Evolutionary conservation across 2,329 filamentous ascomycete genomes (phyloP), one percentile per base, ranked within the genome.

Genomic region (Bipolaris bicolor): DNA sequence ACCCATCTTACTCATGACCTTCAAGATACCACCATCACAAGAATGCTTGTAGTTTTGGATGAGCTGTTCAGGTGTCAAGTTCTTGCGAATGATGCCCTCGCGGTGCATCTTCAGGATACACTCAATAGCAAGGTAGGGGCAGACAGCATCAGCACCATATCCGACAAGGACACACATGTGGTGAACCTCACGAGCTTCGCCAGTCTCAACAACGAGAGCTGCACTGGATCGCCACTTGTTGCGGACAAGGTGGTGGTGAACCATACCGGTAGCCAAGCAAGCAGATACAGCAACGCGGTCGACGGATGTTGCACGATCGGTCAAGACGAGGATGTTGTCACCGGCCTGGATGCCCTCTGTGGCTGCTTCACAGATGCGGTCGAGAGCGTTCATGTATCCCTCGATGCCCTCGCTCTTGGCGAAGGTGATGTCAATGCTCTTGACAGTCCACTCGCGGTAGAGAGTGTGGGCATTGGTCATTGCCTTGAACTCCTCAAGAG

Each of bases 1-100:
- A 81, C 94, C 94, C 94, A 98, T 98, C 84, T 98, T 98, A 77
- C 90, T 95, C 94, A 98, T 98, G 76, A 98, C 94, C 80, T 98
- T 98, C 63, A 98, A 83, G 63, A 98, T 97, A 81, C 94, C 94
- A 72, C 94, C 94, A 67, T 97, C 93, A 70, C 91, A 94, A 61
- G 94, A 97, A 78, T 96, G 91, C 81, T 96, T 96, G 84, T 97
- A 98, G 82, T 98, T 98, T 70, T 89, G 88, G 66, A 97, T 93
- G 55, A 97, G 87, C 69, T 88, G 85, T 60, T 96, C 89, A 57
- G 95, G 86, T 18, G 84, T 85, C 41, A 97, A 82, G 77, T 95
- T 90, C 84, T 96, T 97, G 77, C 92, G 90, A 77, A 97, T 96
- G 61, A 97, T 82, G 49, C 90, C 90, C 79, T 98, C 93, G 47